Evolutionary conservation across 805 yeast genomes (phyloP).

Genomic region (Wickerhamiella galacta): DNA sequence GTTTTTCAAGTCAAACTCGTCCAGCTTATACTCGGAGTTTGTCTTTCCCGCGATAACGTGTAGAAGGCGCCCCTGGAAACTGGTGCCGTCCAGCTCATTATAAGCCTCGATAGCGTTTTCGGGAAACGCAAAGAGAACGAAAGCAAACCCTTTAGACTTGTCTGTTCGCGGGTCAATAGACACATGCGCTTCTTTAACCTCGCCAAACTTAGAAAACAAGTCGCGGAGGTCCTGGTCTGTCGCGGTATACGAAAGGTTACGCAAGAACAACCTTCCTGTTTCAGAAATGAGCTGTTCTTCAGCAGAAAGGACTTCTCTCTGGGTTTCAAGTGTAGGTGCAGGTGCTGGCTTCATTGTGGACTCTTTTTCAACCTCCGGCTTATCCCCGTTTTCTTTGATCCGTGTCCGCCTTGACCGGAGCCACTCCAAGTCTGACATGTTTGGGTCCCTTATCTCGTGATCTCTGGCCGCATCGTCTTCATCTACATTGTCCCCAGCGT

Average conservation of each 20-base stretch:
- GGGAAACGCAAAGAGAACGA: slow-evolving; percentile 51
- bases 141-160: slow-evolving; percentile 83
- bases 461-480: slow-evolving; percentile 24
- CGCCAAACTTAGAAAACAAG: slow-evolving; percentile 53
- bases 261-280: slow-evolving; percentile 72
- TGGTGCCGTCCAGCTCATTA: slow-evolving; percentile 59
- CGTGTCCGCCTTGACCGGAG: slow-evolving; percentile 56
- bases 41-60: slow-evolving; percentile 78
- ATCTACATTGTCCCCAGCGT: slow-evolving; percentile 16
- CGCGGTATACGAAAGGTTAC: slow-evolving; percentile 70
- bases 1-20: slow-evolving; percentile 81
- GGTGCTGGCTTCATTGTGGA: too few species aligned
- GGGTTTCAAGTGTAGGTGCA: too few species aligned
- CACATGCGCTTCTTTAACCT: slow-evolving; percentile 73
- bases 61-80: slow-evolving; percentile 83
- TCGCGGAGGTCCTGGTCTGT: slow-evolving; percentile 60
- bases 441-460: slow-evolving; percentile 30
- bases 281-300: slow-evolving; percentile 36
- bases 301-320: too few species aligned
- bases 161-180: slow-evolving; percentile 86
- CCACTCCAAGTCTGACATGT: slow-evolving; percentile 74
- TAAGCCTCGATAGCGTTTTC: slow-evolving; percentile 67
- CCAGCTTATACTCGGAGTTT: slow-evolving; percentile 67
- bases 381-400: slow-evolving; percentile 33
- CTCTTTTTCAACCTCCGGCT: slow-evolving; percentile 2